phyloP scores from a whole-genome alignment of 1,139 yeast genomes.

The Blastobotrys persicus region DNA sequence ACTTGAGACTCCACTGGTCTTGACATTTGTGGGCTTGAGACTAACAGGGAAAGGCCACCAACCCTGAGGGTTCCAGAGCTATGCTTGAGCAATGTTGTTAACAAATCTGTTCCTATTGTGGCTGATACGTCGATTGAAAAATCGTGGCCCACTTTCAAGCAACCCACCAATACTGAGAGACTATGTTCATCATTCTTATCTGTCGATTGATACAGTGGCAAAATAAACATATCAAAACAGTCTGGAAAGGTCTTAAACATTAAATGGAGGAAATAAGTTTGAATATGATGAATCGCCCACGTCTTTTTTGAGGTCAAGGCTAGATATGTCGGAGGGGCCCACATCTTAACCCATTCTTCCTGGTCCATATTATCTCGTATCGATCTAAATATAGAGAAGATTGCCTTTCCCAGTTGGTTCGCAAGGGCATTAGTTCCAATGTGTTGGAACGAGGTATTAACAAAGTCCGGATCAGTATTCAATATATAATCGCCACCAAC shows the following conservation, averaged over 20 bases:
- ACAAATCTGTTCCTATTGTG: constrained; percentile 39
- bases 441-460: constrained; percentile 45
- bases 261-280: constrained; percentile 60
- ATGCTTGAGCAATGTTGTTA: constrained; percentile 47
- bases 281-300: constrained; percentile 47
- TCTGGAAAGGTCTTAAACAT: constrained; percentile 53
- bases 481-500: constrained; percentile 46
- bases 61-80: constrained; percentile 50
- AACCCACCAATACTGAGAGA: constrained; percentile 49
- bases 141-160: constrained; percentile 64
- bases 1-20: constrained; percentile 49
- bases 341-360: constrained; percentile 50
- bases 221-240: constrained; percentile 44
- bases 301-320: constrained; percentile 36
- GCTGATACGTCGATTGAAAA: constrained; percentile 45
- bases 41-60: constrained; percentile 57
- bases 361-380: constrained; percentile 24
- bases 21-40: constrained; percentile 61
- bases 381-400: constrained; percentile 44
- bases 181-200: constrained; percentile 33
- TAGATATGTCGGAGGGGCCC: constrained; percentile 47
- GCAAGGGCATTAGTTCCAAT: constrained; percentile 63
- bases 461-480: constrained; percentile 45
- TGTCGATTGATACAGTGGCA: constrained; percentile 24
- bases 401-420: constrained; percentile 62